These are phyloP conservation scores for Sugiyamaella smithiae DNA, from an alignment of 805 yeast genomes.

Conservation along the genomic window DNA sequence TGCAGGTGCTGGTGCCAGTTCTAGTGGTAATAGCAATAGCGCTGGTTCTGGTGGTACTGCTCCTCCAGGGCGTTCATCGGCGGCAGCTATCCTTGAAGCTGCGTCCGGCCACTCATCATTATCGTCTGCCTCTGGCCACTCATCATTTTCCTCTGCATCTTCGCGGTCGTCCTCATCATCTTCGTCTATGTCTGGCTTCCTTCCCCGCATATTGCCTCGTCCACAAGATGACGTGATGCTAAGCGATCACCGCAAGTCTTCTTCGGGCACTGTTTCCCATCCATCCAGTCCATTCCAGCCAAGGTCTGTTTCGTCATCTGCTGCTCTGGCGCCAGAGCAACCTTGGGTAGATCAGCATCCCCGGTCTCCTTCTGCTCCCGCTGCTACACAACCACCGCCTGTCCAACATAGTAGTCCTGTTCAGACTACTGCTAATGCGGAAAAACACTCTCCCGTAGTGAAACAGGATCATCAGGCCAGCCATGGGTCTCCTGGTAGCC, in stretches of 20 bases:
- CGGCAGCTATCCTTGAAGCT: slow-evolving; percentile 2
- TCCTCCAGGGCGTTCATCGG: not conserved
- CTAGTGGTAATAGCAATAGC: too few relatives aligned
- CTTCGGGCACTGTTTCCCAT: not conserved
- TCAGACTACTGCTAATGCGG: not conserved
- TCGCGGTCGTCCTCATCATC: slow-evolving; percentile 8
- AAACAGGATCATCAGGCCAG: too few relatives aligned
- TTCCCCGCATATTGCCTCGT: slow-evolving; percentile 21
- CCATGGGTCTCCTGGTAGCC: not conserved
- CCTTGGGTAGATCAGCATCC: slow-evolving; percentile 8
- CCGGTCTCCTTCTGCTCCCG: not conserved
- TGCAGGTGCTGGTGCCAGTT: too few relatives aligned
- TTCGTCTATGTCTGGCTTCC: not conserved
- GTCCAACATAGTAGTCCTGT: not conserved
- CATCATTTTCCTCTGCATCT: slow-evolving; percentile 4
- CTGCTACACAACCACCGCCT: too few relatives aligned
- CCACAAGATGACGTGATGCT: slow-evolving; percentile 16
- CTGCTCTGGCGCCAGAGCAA: slow-evolving; percentile 4
- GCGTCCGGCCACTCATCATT: slow-evolving; percentile 6
- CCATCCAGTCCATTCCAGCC: not conserved
- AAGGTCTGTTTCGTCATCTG: slow-evolving; percentile 12
- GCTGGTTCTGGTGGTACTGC: too few relatives aligned
- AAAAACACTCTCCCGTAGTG: not conserved
- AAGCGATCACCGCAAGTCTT: not conserved
- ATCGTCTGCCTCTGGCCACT: slow-evolving; percentile 5